These are phyloP conservation scores for Lactarius akahatsu DNA, from an alignment of 768 basidiomycete genomes.

Conservation along the genomic window DNA sequence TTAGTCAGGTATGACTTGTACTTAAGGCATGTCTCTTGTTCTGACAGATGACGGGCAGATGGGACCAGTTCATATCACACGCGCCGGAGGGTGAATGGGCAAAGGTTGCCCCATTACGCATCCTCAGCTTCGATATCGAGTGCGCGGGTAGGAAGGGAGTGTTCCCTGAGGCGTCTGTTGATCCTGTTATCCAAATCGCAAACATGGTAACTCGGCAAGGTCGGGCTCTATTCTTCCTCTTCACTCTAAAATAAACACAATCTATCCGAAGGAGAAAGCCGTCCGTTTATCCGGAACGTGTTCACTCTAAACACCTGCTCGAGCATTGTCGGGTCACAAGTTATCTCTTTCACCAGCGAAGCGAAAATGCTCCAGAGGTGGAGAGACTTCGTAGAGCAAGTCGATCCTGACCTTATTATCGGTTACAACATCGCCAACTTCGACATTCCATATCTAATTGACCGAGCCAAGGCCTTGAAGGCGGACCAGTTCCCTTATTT, in stretches of 20 bases:
- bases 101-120: slow-evolving; percentile 86
- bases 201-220: slow-evolving; percentile 99
- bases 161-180: slow-evolving; percentile 86
- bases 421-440: slow-evolving; percentile 95
- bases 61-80: slow-evolving; percentile 85
- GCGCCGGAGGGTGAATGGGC: slow-evolving; percentile 91
- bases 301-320: slow-evolving; percentile 95
- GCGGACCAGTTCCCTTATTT: slow-evolving; percentile 66
- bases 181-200: slow-evolving; percentile 98
- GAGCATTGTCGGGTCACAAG: slow-evolving; percentile 97
- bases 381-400: slow-evolving; percentile 85
- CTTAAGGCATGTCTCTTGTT: background rate
- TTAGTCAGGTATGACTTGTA: slow-evolving; percentile 55
- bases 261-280: slow-evolving; percentile 64
- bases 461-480: slow-evolving; percentile 84
- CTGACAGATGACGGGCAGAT: slow-evolving; percentile 45
- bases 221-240: slow-evolving; percentile 33
- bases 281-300: slow-evolving; percentile 94
- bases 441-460: slow-evolving; percentile 95
- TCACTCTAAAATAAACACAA: background rate
- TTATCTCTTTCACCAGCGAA: slow-evolving; percentile 80
- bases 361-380: slow-evolving; percentile 72
- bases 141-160: slow-evolving; percentile 97
- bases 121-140: slow-evolving; percentile 98
- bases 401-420: slow-evolving; percentile 94